phyloP scores from a whole-genome alignment of 1,284 basidiomycete species.

The Sporisorium exsertum region DNA sequence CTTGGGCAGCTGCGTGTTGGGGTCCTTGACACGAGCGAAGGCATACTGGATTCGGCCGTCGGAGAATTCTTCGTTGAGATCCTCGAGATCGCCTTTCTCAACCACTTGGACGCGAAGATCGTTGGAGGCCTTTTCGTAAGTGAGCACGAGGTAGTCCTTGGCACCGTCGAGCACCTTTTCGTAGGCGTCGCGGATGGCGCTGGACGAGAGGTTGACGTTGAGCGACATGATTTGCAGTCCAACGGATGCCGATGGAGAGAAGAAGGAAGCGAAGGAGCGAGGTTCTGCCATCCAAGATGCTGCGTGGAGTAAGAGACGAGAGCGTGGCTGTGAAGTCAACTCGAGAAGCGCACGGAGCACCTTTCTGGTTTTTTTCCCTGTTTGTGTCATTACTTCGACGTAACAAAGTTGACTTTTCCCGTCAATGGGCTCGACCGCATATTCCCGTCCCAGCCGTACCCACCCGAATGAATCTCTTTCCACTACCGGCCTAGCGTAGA shows the following conservation, averaged over 20 bases:
- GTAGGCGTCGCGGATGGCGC: conserved; percentile 72
- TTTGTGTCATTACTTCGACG: not conserved
- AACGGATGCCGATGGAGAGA: not conserved
- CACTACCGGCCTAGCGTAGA: not conserved
- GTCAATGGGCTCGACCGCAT: not conserved
- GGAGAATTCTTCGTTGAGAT: conserved; percentile 91
- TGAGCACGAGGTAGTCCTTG: conserved; percentile 87
- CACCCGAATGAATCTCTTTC: not conserved
- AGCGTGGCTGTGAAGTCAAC: conserved; percentile 37
- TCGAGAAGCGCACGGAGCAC: conserved; percentile 8
- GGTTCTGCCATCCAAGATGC: not conserved
- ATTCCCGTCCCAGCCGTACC: not conserved
- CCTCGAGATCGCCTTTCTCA: conserved; percentile 78
- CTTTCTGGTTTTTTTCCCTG: not conserved
- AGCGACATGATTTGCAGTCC: conserved; percentile 64
- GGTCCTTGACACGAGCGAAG: conserved; percentile 87
- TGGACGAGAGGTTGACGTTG: conserved; percentile 78
- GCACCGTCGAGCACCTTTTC: conserved; percentile 70
- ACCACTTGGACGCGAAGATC: conserved; percentile 89
- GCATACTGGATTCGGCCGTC: conserved; percentile 96
- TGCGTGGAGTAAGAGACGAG: not conserved
- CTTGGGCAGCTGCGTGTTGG: conserved; percentile 89
- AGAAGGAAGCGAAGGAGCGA: not conserved
- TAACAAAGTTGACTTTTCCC: not conserved
- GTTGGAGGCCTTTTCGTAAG: conserved; percentile 86